Conservation (phyloP, 192 early-diverging fungal genomes). For the Spizellomyces sp. region DNA sequence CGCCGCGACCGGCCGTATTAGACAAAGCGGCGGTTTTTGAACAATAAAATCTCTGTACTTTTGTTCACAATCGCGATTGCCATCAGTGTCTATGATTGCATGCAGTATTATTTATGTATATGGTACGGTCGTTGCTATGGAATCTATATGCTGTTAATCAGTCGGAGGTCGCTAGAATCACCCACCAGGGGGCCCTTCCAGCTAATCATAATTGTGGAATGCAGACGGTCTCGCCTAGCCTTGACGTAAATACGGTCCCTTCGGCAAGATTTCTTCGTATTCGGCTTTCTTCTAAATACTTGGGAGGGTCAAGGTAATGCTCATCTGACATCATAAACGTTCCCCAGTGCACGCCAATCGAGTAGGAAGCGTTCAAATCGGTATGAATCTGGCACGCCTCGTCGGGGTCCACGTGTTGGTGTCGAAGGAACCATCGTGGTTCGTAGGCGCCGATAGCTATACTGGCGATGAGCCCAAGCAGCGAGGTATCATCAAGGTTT, state of each 20-base stretch:
- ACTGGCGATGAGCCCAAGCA: background rate
- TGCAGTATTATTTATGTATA: too few relatives aligned
- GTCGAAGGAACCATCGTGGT: constrained; percentile 50
- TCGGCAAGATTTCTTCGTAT: constrained; percentile 13
- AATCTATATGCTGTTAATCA: too few relatives aligned
- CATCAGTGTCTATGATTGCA: too few relatives aligned
- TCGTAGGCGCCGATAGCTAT: constrained; percentile 56
- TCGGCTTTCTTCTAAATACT: constrained; percentile 33
- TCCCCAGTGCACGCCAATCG: constrained; percentile 63
- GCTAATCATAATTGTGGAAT: constrained; percentile 2
- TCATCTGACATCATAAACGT: constrained; percentile 68
- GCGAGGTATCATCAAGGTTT: background rate
- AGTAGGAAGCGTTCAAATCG: constrained; percentile 43
- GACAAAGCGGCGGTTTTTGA: background rate
- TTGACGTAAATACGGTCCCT: constrained; percentile 41
- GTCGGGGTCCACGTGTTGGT: constrained; percentile 58
- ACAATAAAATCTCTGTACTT: too few relatives aligned
- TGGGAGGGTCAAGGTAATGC: constrained; percentile 56
- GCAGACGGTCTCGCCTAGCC: constrained; percentile 37
- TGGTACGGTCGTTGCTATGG: too few relatives aligned
- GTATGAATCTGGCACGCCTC: constrained; percentile 53
- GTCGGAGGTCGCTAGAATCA: too few relatives aligned
- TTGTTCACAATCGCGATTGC: too few relatives aligned
- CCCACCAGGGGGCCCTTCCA: too few relatives aligned
- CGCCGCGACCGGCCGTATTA: constrained; percentile 41